phyloP scores from a whole-genome alignment of 78 protist genomes.

The Dictyostelium intermedium region DNA sequence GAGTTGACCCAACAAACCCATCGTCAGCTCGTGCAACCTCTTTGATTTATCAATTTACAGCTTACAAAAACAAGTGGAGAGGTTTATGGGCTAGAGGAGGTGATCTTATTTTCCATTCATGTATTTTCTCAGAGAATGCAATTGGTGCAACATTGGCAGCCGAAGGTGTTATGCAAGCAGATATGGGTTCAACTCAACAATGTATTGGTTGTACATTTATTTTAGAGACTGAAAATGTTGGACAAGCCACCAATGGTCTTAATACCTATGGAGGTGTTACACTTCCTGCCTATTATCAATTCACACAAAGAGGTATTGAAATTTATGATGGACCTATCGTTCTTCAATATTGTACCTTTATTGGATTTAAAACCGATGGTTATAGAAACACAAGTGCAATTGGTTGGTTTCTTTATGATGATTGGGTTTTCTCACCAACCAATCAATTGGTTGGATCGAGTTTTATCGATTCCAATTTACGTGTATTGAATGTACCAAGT shows the following conservation, averaged over 20 bases:
- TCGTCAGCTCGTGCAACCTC: constrained; percentile 31
- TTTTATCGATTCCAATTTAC: not conserved
- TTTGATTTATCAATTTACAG: constrained; percentile 6
- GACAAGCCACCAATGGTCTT: constrained; percentile 1
- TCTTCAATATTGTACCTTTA: not conserved
- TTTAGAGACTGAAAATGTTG: constrained; percentile 53
- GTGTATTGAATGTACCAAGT: not conserved
- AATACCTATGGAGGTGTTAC: constrained; percentile 39
- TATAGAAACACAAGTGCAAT: constrained; percentile 27
- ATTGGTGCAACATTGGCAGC: constrained; percentile 51
- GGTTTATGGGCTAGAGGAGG: constrained; percentile 79
- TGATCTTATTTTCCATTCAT: constrained; percentile 13
- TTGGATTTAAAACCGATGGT: constrained; percentile 59
- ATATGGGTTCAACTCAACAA: constrained; percentile 38
- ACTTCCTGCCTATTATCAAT: constrained; percentile 50
- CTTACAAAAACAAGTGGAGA: constrained; percentile 71
- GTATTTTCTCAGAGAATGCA: constrained; percentile 64
- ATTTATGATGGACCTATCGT: constrained; percentile 56
- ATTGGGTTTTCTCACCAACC: constrained; percentile 22
- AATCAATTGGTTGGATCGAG: not conserved
- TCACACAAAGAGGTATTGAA: constrained; percentile 47
- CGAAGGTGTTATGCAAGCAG: constrained; percentile 74
- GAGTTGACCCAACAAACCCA: constrained; percentile 34
- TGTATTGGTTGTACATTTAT: constrained; percentile 41
- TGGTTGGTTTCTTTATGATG: constrained; percentile 43